Evolutionary conservation across 495 filamentous ascomycete genomes (phyloP).

Genomic region (Evansstolkia leycettana): DNA sequence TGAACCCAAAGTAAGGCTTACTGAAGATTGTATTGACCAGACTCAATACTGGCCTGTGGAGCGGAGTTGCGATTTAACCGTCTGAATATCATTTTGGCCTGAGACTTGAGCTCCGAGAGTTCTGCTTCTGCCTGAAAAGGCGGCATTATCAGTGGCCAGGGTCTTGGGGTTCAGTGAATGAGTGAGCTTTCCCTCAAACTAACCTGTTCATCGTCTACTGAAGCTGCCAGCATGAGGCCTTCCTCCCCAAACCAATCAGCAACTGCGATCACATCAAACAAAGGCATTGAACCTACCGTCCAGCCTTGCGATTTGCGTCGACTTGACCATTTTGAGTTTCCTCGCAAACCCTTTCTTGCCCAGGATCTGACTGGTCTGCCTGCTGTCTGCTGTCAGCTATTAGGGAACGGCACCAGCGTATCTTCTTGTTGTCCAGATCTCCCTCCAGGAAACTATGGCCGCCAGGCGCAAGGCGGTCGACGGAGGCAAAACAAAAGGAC

Average conservation of each 20-base stretch:
- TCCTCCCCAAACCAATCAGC: slow-evolving; percentile 13
- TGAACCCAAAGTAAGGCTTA: slow-evolving; percentile 26
- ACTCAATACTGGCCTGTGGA: slow-evolving; percentile 84
- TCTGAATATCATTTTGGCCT: slow-evolving; percentile 82
- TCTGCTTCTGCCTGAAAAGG: slow-evolving; percentile 50
- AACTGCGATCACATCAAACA: slow-evolving; percentile 2
- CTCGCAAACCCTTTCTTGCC: not conserved
- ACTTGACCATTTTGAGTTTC: slow-evolving; percentile 65
- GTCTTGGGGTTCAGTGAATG: too few species aligned
- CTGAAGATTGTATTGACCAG: slow-evolving; percentile 77
- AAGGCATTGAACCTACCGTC: slow-evolving; percentile 51
- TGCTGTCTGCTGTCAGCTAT: not conserved
- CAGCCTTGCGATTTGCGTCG: slow-evolving; percentile 85
- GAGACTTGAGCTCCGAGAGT: slow-evolving; percentile 76
- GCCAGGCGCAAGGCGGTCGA: slow-evolving; percentile 22
- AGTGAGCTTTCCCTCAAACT: slow-evolving; percentile 8
- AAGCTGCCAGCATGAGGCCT: slow-evolving; percentile 88
- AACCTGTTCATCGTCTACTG: slow-evolving; percentile 81
- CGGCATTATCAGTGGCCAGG: not conserved
- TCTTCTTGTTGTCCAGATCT: slow-evolving; percentile 8
- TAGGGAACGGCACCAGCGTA: too few species aligned
- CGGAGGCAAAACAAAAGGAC: slow-evolving; percentile 16
- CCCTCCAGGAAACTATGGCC: slow-evolving; percentile 19
- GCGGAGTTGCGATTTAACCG: slow-evolving; percentile 78
- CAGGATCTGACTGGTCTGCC: not conserved